Percentiles rank a stretch among this genome's conserved stretches.
Evolutionary conservation across 2,329 filamentous ascomycete species (phyloP).

Genomic region (Penicillium hesseltinei): DNA sequence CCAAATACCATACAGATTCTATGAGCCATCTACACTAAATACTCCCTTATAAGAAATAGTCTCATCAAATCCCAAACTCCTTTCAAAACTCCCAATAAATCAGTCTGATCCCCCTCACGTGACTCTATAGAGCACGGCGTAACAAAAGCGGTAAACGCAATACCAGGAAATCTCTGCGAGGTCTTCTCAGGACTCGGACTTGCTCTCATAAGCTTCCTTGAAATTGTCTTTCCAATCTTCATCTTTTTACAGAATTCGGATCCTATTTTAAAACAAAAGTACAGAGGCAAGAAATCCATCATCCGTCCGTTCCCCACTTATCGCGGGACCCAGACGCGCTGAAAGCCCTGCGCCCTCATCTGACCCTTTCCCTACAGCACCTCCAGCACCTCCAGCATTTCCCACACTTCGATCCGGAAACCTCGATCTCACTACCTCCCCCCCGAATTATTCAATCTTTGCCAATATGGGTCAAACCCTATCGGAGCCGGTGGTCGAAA

Average conservation of each 20-base stretch:
- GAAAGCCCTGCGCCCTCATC: slow-evolving; percentile 29
- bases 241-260: neutral
- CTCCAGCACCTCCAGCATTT: slow-evolving; percentile 19
- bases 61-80: neutral
- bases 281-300: slow-evolving; percentile 5
- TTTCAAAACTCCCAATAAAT: neutral
- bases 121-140: slow-evolving; percentile 16
- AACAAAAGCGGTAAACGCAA: slow-evolving; percentile 17
- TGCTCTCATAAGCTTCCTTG: neutral
- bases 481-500: slow-evolving; percentile 97
- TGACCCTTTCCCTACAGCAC: slow-evolving; percentile 25
- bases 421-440: slow-evolving; percentile 12
- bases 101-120: slow-evolving; percentile 7
- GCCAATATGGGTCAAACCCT: slow-evolving; percentile 93
- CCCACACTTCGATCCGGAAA: slow-evolving; percentile 12
- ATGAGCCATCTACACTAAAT: too few relatives aligned
- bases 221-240: neutral
- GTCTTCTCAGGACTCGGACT: neutral
- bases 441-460: slow-evolving; percentile 23
- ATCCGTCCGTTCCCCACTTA: slow-evolving; percentile 25
- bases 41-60: neutral
- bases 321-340: slow-evolving; percentile 26
- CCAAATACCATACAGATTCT: too few relatives aligned
- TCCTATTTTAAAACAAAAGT: neutral
- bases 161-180: slow-evolving; percentile 24